Percentiles rank a stretch among this genome's conserved stretches.
These are phyloP conservation scores for Rosa multiflora DNA, from an alignment of 306 rosid species.

Conservation along the genomic window DNA sequence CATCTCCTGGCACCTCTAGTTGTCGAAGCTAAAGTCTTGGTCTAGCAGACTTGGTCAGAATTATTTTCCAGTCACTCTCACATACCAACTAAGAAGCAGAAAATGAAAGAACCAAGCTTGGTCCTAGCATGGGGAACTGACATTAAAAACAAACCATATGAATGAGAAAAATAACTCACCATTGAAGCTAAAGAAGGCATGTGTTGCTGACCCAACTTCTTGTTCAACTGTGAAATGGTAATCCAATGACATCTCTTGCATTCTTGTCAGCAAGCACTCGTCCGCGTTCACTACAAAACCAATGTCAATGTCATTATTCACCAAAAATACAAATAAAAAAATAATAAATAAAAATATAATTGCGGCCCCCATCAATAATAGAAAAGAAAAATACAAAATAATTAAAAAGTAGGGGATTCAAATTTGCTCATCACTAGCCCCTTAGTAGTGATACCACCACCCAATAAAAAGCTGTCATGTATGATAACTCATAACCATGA, in stretches of 20 bases:
- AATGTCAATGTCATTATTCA: not conserved
- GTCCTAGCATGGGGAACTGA: not conserved
- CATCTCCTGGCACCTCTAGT: not conserved
- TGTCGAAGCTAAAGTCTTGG: not conserved
- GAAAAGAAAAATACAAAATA: slow-evolving; percentile 6
- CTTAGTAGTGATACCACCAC: too few relatives aligned
- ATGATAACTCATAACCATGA: too few relatives aligned
- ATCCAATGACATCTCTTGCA: slow-evolving; percentile 99
- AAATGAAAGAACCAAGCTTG: not conserved
- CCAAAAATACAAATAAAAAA: not conserved
- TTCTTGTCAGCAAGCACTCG: slow-evolving; percentile 89
- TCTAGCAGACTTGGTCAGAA: slow-evolving; percentile 7
- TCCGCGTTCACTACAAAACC: slow-evolving; percentile 69
- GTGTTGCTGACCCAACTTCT: slow-evolving; percentile 99
- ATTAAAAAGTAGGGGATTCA: not conserved
- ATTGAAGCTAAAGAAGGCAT: slow-evolving; percentile 97
- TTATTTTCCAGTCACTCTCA: slow-evolving; percentile 3
- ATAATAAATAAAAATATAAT: not conserved
- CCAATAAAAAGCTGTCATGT: too few relatives aligned
- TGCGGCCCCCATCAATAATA: slow-evolving; percentile 31
- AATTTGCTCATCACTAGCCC: too few relatives aligned
- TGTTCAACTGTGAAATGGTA: slow-evolving; percentile 98
- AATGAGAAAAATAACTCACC: slow-evolving; percentile 38
- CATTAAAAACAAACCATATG: not conserved
- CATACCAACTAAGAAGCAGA: not conserved